Percentiles rank a stretch among this genome's conserved stretches.
Evolutionary conservation across 495 filamentous ascomycete genomes (phyloP).

Genomic region (Parathielavia appendiculata): DNA sequence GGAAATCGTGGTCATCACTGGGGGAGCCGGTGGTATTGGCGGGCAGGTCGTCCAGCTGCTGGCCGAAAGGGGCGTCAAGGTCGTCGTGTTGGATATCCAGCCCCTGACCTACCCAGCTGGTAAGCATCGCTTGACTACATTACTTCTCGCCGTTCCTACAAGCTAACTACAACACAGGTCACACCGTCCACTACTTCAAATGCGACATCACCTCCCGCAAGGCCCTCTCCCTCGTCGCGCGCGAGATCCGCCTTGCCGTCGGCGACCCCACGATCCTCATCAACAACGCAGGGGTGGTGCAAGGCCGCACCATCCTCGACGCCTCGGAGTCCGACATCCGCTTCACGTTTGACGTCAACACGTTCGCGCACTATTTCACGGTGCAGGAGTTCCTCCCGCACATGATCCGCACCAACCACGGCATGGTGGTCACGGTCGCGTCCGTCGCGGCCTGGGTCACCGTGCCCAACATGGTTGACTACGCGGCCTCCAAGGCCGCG

Average conservation of each 20-base stretch:
- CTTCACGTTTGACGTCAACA: slow-evolving; percentile 69
- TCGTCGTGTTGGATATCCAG: slow-evolving; percentile 67
- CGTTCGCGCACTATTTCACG: slow-evolving; percentile 61
- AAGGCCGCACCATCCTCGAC: slow-evolving; percentile 56
- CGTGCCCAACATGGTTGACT: slow-evolving; percentile 63
- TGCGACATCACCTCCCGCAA: slow-evolving; percentile 58
- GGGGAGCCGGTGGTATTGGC: slow-evolving; percentile 66
- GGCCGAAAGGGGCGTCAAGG: slow-evolving; percentile 52
- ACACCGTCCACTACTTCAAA: slow-evolving; percentile 55
- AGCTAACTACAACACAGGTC: slow-evolving; percentile 27
- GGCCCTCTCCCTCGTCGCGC: slow-evolving; percentile 44
- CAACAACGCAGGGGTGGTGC: slow-evolving; percentile 68
- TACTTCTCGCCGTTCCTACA: background rate
- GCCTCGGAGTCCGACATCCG: slow-evolving; percentile 51
- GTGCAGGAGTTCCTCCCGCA: slow-evolving; percentile 60
- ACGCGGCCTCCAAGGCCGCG: slow-evolving; percentile 63
- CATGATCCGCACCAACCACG: slow-evolving; percentile 61
- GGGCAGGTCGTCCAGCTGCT: slow-evolving; percentile 55
- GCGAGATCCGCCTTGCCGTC: slow-evolving; percentile 48
- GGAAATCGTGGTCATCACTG: slow-evolving; percentile 68
- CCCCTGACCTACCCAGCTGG: slow-evolving; percentile 51
- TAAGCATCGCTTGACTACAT: slow-evolving; percentile 36
- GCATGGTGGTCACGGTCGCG: slow-evolving; percentile 71
- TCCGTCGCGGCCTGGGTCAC: slow-evolving; percentile 55
- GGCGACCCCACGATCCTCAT: slow-evolving; percentile 66